Conservation (phyloP, 306 rosid species). For the Styphnolobium japonicum region DNA sequence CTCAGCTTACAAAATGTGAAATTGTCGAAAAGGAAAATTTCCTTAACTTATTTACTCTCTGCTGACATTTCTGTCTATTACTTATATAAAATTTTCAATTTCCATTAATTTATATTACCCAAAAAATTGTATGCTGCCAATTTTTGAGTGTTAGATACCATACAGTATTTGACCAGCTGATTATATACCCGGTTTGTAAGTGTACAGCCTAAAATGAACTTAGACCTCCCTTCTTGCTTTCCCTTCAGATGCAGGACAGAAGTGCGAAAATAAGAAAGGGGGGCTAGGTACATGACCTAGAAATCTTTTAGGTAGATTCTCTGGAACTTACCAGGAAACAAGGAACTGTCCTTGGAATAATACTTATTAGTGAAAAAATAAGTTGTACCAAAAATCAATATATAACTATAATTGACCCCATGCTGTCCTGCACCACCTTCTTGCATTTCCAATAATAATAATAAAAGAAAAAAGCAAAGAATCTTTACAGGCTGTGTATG, state of each 20-base stretch:
- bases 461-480: background rate
- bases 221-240: constrained; percentile 4
- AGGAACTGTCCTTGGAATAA: background rate
- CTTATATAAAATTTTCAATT: background rate
- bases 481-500: background rate
- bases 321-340: background rate
- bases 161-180: background rate
- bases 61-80: background rate
- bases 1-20: constrained; percentile 1
- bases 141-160: background rate
- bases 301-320: background rate
- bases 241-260: background rate
- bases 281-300: background rate
- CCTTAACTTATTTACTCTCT: background rate
- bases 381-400: background rate
- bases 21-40: background rate
- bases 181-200: background rate
- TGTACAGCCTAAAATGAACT: background rate
- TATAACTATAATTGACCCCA: background rate
- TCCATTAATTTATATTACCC: background rate
- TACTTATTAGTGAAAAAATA: background rate
- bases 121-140: background rate
- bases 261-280: background rate
- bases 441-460: background rate
- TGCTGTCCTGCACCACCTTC: background rate